Evolutionary conservation across 2,329 filamentous ascomycete genomes (phyloP), one percentile per base, ranked within the genome.

Genomic region (Teratosphaeria pseudoeucalypti): DNA sequence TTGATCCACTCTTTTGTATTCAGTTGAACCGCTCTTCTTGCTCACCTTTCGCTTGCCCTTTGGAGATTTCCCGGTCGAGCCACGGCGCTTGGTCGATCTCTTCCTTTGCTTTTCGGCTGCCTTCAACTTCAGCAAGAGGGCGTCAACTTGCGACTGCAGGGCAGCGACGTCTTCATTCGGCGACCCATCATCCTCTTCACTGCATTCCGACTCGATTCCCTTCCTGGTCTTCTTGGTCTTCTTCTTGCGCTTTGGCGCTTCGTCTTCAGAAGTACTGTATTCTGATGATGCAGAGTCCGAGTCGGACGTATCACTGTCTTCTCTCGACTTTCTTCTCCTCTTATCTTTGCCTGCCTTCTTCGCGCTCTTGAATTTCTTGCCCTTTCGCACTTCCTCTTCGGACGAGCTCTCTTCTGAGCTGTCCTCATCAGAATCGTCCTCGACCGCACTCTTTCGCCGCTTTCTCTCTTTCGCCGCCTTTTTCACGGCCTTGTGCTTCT

Each of bases 1-100:
- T 68, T 87, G 80, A 72, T 88, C 85, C 1, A 88, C 83, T 43
- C 85, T 79, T 72, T 87, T 87, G 72, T 81, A 89, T n/a, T 83
- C 84, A n/a, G 83, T 74, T 61, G 82, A 81, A 6, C 74, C 81
- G 56, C 73, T 54, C 58, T 59, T 63, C 60, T 69, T 68, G 47
- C 57, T 63, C 14, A 57, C 53, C 61, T 70, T 72, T 57, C 47
- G 58, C 52, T 65, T 65, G 53, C 56, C 60, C 27, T 61, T 62
- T n/a, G 56, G 54, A 60, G 52, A 59, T 59, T 68, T 65, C 0
- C 34, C 57, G 11, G 19, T 52, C 16, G 58, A 56, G 12, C 53
- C 32, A 39, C 23, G 64, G 56, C n/a, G 65, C 63, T 11, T 57
- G 14, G 64, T 61, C 1, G 65, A 64, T 6, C 67, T 61, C 58